Evolutionary conservation across 1,139 yeast species (phyloP), one percentile per base, ranked within the genome.

Genomic region (Pichia sp.): DNA sequence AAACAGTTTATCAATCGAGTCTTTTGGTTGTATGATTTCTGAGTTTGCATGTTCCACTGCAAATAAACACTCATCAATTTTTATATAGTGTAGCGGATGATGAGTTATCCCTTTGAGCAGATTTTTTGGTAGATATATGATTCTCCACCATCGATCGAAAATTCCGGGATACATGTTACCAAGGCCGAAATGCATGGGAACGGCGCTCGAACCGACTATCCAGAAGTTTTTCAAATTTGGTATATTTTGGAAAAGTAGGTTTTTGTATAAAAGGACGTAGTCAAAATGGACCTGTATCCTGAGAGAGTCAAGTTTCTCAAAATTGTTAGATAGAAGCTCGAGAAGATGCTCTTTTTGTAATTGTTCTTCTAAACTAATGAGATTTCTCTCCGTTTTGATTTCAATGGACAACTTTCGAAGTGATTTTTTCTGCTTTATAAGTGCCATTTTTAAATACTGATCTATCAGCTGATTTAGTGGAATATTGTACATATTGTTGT

Each of bases 71-170:
- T 65, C 67, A 56, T 72, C 72, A 26, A 82, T 74, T 57, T 80
- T 72, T 29, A 82, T 71, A 61, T 79, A 81, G 49, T 65, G 57
- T 41, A 82, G 61, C 1, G 59, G 51, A 55, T 73, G 74, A 8
- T 66, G 57, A 53, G 75, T 74, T 1, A 51, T 45, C 4, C 49
- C 49, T 3, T 57, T 57, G 13, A 65, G 52, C 36, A 66, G 56
- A 8, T 54, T 40, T 32, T 52, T 53, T 3, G 70, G 70, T 10
- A 80, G 77, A 61, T 80, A 83, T 59, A 80, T 83, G 1, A 81
- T 81, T 55, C 80, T 74, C 58, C 74, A 72, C 85, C 86, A 82
- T 55, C 78, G 79, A 63, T 81, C 85, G 60, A 75, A 75, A 2
- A 82, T 71, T 2, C 80, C 79, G 4, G 83, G 83, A 62, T 80